phyloP scores from a whole-genome alignment of 2,329 filamentous ascomycete genomes.

The Fusarium beomiforme region DNA sequence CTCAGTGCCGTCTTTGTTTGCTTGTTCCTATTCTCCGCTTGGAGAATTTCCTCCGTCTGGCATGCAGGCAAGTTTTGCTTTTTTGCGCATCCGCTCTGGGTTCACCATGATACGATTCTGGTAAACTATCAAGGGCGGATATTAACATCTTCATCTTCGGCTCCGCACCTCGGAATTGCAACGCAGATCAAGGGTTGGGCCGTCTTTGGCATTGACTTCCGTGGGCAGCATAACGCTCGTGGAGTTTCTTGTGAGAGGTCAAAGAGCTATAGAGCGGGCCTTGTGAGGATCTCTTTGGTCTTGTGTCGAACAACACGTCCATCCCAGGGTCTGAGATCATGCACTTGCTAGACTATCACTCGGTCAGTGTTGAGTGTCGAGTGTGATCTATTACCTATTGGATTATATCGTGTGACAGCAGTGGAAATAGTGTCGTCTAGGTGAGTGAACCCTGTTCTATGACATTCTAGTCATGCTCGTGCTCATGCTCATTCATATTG shows the following conservation, averaged over 20 bases:
- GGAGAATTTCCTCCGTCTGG: slow-evolving; percentile 14
- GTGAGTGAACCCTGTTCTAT: slow-evolving; percentile 5
- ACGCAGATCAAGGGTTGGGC: slow-evolving; percentile 11
- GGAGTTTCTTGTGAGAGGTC: neutral
- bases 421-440: slow-evolving; percentile 25
- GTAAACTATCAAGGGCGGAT: neutral
- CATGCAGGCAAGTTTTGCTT: neutral
- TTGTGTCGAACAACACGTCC: slow-evolving; percentile 6
- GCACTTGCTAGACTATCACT: slow-evolving; percentile 4
- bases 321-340: neutral
- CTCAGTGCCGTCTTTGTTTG: slow-evolving; percentile 17
- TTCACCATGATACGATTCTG: slow-evolving; percentile 4
- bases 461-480: slow-evolving; percentile 3
- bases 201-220: neutral
- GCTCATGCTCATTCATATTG: neutral
- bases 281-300: slow-evolving; percentile 2
- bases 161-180: slow-evolving; percentile 22
- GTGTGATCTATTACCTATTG: slow-evolving; percentile 15
- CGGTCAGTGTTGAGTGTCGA: slow-evolving; percentile 5
- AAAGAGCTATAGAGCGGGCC: neutral
- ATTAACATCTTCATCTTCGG: slow-evolving; percentile 10
- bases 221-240: slow-evolving; percentile 17
- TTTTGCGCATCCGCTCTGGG: neutral
- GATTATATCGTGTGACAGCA: slow-evolving; percentile 9
- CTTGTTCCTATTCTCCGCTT: slow-evolving; percentile 23